Base-by-base conservation (phyloP, 208 protist genomes). In the Hexamita inflata region DNA sequence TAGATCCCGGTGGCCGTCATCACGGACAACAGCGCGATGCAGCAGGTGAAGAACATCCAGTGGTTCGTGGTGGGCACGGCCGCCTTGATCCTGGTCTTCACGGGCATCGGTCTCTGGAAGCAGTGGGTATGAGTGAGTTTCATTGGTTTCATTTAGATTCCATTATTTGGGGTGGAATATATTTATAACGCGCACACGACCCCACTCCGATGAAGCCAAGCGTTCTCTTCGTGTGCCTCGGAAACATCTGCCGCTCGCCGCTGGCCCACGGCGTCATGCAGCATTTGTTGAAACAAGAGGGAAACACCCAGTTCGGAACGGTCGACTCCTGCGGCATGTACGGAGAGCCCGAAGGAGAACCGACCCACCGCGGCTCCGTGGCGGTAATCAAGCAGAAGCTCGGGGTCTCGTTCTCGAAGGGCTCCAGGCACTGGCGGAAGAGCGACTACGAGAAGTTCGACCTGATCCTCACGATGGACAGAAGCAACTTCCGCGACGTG, bases 241-340 rank as follows among this genome's bases (percentile, higher is more conserved):
- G 78, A 59, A 81, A 81, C 66, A 79, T 81, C 24, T 81, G 78
- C 78, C 13, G 78, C 60, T 81, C 78, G 39, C 78, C 78, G 0
- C n/a, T 78, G n/a, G 78, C 78, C 0, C 28, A 76, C 11, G 78
- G 75, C 15, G 62, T 81, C 24, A 73, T 34, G 26, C 41, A 75
- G 38, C 61, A 45, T 39, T 11, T 79, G 41, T 59, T 73, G 59
- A 9, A 32, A 35, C 15, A 78, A 29, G n/a, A 26, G 29, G 40
- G 11, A 39, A 24, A 77, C 28, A 24, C 15, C 2, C 13, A 45
- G 9, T 26, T 34, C 9, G 41, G 74, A 32, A 35, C 60, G 53
- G 61, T 81, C 13, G 78, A 81, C 58, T 77, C 74, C 0, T 76
- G 75, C 66, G 78, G 78, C 30, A 81, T 77, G 13, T 58, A 60